Evolutionary conservation across 768 basidiomycete species (phyloP), one percentile per base, ranked within the genome.

Genomic region (Suillus sp.): DNA sequence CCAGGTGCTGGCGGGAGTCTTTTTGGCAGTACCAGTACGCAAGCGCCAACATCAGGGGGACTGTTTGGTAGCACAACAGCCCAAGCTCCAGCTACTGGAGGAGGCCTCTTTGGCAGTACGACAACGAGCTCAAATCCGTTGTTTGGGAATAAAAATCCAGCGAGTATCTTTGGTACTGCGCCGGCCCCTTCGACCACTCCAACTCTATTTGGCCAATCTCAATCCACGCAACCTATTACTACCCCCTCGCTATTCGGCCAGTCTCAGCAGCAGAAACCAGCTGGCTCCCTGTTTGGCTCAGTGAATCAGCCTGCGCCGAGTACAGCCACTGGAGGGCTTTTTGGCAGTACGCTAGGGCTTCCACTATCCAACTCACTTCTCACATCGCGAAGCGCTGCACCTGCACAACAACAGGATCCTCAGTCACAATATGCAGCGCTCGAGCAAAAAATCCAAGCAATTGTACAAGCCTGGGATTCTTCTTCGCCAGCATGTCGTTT

Each of bases 401-500:
- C 78, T 3, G 73, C 75, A 40, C 80, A 81, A 67, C 83, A 86
- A 64, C 80, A 80, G n/a, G 87, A 89, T 74, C 80, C 87, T 8
- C 86, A 87, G 63, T 77, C 78, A 14, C 87, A 92, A 66, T 87
- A 84, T 62, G 66, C 75, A 3, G 81, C 78, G 43, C 69, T 91
- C 27, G 73, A 77, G 11, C 83, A 87, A 60, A 82, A 83, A 62
- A 86, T 94, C 27, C 87, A 91, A 70, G 78, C 71, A 0, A 82
- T 93, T 60, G 81, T 85, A 6, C 78, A 82, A 42, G 87, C 91
- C 4, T 95, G 92, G 92, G 86, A 89, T 69, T 79, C 92, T 25
- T 67, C 74, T 25, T 88, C 87, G 0, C 80, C 86, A 3, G 80
- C 86, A 48, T 93, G 93, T 73, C 83, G 88, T 54, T 95, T 95